Base-by-base conservation (phyloP, 1,284 basidiomycete genomes). In the Kwoniella shivajii region DNA sequence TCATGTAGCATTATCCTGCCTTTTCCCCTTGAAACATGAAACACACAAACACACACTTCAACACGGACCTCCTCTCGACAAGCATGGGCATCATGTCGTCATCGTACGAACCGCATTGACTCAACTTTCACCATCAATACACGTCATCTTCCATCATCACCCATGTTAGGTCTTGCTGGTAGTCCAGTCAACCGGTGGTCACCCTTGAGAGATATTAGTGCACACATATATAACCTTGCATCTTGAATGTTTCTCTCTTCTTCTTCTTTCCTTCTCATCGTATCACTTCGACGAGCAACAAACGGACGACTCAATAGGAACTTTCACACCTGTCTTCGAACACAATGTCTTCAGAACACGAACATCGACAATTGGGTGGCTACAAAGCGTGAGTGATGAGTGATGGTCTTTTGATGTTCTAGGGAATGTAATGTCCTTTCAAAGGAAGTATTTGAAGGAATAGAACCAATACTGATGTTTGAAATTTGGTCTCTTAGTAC, bases 301-400 rank as follows among this genome's bases (percentile, higher is more conserved):
- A 22, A 39, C 37, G 22, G 22, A 24, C n/a, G 7, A 34, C 20
- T 16, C 26, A n/a, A n/a, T n/a, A n/a, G n/a, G n/a, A n/a, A n/a
- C n/a, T n/a, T n/a, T n/a, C n/a, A n/a, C n/a, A n/a, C n/a, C n/a
- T n/a, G n/a, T n/a, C n/a, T n/a, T n/a, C n/a, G n/a, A n/a, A n/a
- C 30, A 47, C 16, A 27, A 53, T 53, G 51, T 45, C 51, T 7
- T 26, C 24, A 2, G 56, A 57, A 46, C 60, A 63, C 44, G 57
- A 57, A 42, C 36, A 63, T 41, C 49, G 60, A 39, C 52, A 56
- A 30, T 48, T 59, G 43, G 60, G 50, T 16, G 60, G 60, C 6
- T 59, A 47, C 50, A 63, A 59, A 43, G 54, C 56, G 56, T 61
- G 51, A 54, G 59, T 50, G n/a, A 46, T 33, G 6, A 5, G 10